A percentile compares a stretch with the other conserved stretches of the same genome.
Evolutionary conservation across 2,329 filamentous ascomycete genomes (phyloP).

Genomic region (Aspergillus proliferans): DNA sequence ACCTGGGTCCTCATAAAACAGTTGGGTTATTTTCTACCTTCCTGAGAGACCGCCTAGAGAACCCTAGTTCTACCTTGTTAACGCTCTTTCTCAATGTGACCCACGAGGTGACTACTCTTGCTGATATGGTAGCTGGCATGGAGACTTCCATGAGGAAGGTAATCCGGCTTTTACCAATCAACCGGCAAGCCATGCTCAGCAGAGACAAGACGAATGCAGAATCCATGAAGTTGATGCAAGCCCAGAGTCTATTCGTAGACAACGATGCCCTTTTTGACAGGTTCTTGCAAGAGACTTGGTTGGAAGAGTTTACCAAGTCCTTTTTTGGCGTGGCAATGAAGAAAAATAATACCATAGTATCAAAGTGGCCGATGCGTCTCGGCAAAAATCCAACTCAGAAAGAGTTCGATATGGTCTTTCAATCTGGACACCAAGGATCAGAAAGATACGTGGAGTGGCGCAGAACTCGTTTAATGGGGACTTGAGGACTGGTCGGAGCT

Average conservation of each 20-base stretch:
- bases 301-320: constrained; percentile 2
- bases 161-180: constrained; percentile 5
- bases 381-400: constrained; percentile 18
- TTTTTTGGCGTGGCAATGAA: constrained; percentile 19
- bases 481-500: no score
- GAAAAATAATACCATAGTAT: constrained; percentile 25
- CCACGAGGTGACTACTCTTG: constrained; percentile 7
- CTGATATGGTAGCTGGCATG: not conserved
- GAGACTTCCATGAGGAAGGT: not conserved
- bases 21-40: constrained; percentile 25
- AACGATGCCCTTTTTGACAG: constrained; percentile 9
- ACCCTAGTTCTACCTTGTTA: constrained; percentile 38
- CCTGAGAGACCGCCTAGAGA: constrained; percentile 26
- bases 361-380: constrained; percentile 27
- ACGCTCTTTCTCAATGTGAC: constrained; percentile 38
- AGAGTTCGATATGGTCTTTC: constrained; percentile 25
- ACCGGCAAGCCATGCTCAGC: not conserved
- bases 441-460: constrained; percentile 32
- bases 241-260: not conserved
- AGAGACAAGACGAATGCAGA: not conserved
- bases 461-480: not conserved
- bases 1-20: constrained; percentile 22
- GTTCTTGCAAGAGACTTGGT: constrained; percentile 1
- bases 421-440: constrained; percentile 4
- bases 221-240: not conserved